phyloP scores from a whole-genome alignment of 768 basidiomycete genomes.

The Cystofilobasidium bisporidii region DNA sequence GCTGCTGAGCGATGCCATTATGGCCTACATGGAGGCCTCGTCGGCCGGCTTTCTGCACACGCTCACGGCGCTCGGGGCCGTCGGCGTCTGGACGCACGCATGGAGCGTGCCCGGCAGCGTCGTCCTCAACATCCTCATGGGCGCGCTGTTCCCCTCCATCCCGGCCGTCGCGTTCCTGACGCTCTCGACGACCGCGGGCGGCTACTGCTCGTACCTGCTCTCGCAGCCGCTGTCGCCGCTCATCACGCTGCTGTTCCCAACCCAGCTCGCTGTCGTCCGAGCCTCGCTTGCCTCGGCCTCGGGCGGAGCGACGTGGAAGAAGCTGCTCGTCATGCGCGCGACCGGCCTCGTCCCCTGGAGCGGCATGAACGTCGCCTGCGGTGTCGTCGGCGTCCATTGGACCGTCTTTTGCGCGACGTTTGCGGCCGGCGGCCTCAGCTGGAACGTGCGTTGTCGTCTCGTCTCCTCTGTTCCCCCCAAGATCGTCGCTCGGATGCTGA shows the following conservation, averaged over 20 bases:
- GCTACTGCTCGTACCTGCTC: constrained; percentile 67
- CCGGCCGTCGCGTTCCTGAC: constrained; percentile 74
- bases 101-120: constrained; percentile 96
- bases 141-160: constrained; percentile 72
- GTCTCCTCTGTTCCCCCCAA: constrained; percentile 30
- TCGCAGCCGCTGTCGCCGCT: constrained; percentile 75
- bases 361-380: constrained; percentile 92
- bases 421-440: constrained; percentile 40
- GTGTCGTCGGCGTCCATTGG: constrained; percentile 66
- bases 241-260: constrained; percentile 69
- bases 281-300: constrained; percentile 52
- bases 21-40: constrained; percentile 20
- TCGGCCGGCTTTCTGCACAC: constrained; percentile 50
- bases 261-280: constrained; percentile 73
- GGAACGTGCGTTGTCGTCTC: constrained; percentile 31
- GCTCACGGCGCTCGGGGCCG: constrained; percentile 66
- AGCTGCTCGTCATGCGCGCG: constrained; percentile 74
- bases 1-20: constrained; percentile 19
- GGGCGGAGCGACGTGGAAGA: constrained; percentile 54
- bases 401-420: constrained; percentile 39
- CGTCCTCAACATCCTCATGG: constrained; percentile 79
- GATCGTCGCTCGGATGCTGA: no score
- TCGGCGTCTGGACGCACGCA: constrained; percentile 89
- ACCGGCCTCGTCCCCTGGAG: constrained; percentile 94
- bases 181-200: constrained; percentile 75